Conservation (phyloP, 225 moss, liverwort and hornwort species). For the Anthoceros angustus region DNA sequence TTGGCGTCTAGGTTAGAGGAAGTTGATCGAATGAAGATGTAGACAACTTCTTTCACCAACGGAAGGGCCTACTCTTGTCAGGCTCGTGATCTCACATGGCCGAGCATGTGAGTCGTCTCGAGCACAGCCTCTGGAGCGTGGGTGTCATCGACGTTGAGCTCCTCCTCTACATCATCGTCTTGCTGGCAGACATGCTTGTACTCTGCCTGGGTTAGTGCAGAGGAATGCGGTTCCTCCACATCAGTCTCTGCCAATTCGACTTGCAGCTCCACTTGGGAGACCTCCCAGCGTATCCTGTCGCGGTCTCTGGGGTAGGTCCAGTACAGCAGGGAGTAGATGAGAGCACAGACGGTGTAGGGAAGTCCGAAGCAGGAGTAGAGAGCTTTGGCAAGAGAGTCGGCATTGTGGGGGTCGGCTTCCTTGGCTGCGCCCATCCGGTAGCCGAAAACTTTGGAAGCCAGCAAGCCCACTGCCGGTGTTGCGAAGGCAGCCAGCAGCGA, state of each 20-base stretch:
- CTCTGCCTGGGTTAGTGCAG: not conserved
- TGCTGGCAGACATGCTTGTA: not conserved
- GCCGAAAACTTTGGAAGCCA: not conserved
- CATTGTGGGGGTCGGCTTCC: not conserved
- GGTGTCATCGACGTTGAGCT: not conserved
- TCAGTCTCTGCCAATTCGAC: not conserved
- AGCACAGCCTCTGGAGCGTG: not conserved
- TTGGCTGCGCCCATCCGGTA: not conserved
- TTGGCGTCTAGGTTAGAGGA: no score
- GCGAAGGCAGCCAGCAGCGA: not conserved
- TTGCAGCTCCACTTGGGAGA: not conserved
- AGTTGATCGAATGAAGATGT: no score
- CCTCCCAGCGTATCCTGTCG: slow-evolving; percentile 2
- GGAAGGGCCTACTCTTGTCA: no score
- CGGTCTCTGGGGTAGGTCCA: slow-evolving; percentile 7
- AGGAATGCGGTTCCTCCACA: not conserved
- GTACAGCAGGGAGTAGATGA: slow-evolving; percentile 7
- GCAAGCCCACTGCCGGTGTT: not conserved
- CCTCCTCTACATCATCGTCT: not conserved
- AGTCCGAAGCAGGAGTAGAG: not conserved
- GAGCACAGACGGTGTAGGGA: not conserved
- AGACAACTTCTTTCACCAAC: no score
- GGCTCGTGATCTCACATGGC: not conserved
- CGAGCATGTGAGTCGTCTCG: not conserved
- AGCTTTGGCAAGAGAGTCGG: slow-evolving; percentile 1